Evolutionary conservation across 2,329 filamentous ascomycete genomes (phyloP), one percentile per base, ranked within the genome.

Genomic region (Fusarium proliferatum): DNA sequence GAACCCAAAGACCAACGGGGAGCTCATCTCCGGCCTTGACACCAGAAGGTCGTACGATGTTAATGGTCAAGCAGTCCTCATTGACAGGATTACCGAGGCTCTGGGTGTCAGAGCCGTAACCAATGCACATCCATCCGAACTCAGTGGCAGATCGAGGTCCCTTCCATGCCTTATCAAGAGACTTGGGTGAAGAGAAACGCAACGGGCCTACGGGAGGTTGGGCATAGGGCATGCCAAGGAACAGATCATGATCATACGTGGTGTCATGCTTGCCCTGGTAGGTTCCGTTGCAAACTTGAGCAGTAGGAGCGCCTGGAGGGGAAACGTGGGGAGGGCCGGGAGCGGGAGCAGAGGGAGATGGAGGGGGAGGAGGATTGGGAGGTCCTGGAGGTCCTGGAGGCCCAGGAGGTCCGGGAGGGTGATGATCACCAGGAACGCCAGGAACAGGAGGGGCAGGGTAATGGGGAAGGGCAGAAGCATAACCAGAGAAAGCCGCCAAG

Each of bases 1-100:
- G 87, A 34, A 91, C 89, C 88, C 89, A 91, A 1, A 91, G 84
- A 19, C 83, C 85, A 11, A 91, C 87, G 0, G 90, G 90, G 5
- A 92, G 82, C 21, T 82, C 84, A 34, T 81, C 81, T 26, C 77
- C 76, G 55, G 79, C 67, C 51, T 84, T 23, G 12, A 64, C 53
- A 6, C 76, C 75, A 9, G 72, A 55, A 10, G 77, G 77, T 17
- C 76, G 75, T 10, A 78, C 74, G 30, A 78, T 67, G 28, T 78
- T 78, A 23, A 78, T 67, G 11, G 74, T 78, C 65, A 78, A 46
- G 55, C 77, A 78, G 30, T 78, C 76, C 61, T 78, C 77, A 3
- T 66, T 74, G 4, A 77, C 70, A 10, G 75, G 71, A 38, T 59
- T 74, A 1, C 76, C 75, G 5, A 77, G 56, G 30, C 15, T 63